phyloP scores from a whole-genome alignment of 305 asterid species.

The Plantago lanceolata region DNA sequence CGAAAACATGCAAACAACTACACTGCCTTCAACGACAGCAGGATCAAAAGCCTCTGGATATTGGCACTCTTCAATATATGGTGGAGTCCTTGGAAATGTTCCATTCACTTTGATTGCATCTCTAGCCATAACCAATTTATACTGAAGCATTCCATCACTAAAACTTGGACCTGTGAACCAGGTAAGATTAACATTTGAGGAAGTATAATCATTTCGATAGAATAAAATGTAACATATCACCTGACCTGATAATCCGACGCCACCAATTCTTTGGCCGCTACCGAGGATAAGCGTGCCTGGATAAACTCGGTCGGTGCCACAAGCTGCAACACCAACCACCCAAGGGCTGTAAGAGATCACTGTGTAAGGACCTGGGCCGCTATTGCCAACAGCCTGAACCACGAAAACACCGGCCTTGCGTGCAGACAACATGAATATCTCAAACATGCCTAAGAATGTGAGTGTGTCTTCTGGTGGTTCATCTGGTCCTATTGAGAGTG shows the following conservation, averaged over 20 bases:
- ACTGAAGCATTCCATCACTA: conserved; percentile 52
- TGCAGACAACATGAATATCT: conserved; percentile 78
- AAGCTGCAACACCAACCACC: conserved; percentile 73
- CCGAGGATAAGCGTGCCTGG: conserved; percentile 81
- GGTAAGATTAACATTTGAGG: neutral
- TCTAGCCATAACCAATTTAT: conserved; percentile 62
- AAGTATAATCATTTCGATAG: neutral
- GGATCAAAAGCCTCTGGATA: conserved; percentile 70
- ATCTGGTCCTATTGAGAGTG: conserved; percentile 88
- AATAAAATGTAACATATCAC: neutral
- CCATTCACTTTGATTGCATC: conserved; percentile 57
- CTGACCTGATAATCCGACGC: conserved; percentile 75
- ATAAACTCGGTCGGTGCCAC: conserved; percentile 67
- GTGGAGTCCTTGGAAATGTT: conserved; percentile 45
- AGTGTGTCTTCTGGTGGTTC: conserved; percentile 65
- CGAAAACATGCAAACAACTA: conserved; percentile 81
- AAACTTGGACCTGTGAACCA: conserved; percentile 54
- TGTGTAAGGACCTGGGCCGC: conserved; percentile 72
- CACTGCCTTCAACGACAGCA: conserved; percentile 47
- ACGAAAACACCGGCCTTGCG: conserved; percentile 72
- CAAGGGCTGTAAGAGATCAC: conserved; percentile 90
- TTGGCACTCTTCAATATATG: conserved; percentile 72
- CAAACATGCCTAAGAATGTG: conserved; percentile 72
- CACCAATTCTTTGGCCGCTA: conserved; percentile 50
- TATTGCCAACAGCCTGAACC: conserved; percentile 82